Conservation (phyloP, 176 grass and related monocot genomes). For the Alopecurus myosuroides region DNA sequence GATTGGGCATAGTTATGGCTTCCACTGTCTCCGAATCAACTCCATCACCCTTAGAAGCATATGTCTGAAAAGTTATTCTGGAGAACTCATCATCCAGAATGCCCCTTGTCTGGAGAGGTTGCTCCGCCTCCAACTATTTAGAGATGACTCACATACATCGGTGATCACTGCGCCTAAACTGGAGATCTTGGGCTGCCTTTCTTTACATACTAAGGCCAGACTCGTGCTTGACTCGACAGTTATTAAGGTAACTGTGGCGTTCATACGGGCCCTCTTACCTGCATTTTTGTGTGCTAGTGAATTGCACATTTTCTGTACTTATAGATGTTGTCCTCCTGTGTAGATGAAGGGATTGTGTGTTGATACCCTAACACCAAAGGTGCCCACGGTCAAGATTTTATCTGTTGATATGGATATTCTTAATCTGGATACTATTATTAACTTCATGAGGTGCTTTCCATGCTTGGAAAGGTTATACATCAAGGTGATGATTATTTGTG, state of each 20-base stretch:
- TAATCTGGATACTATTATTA: neutral
- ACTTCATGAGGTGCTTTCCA: neutral
- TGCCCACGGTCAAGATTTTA: neutral
- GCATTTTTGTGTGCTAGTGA: neutral
- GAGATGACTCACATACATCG: neutral
- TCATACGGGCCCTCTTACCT: neutral
- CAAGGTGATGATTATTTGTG: neutral
- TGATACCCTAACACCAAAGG: neutral
- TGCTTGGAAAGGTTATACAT: neutral
- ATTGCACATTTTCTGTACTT: neutral
- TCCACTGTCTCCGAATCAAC: neutral
- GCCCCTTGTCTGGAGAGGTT: neutral
- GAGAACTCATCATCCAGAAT: neutral
- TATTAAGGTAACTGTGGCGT: neutral
- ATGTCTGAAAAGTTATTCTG: neutral
- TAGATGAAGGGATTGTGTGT: neutral
- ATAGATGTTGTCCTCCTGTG: neutral
- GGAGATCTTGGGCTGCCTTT: neutral
- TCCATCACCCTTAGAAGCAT: neutral
- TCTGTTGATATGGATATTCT: neutral
- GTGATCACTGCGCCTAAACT: neutral
- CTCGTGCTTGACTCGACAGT: neutral
- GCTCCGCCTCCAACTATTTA: neutral
- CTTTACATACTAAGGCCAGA: neutral
- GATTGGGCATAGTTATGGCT: neutral